A percentile compares a stretch with the other conserved stretches of the same genome.
phyloP scores from a whole-genome alignment of 331 rosid genomes.

The Malus hybrid region DNA sequence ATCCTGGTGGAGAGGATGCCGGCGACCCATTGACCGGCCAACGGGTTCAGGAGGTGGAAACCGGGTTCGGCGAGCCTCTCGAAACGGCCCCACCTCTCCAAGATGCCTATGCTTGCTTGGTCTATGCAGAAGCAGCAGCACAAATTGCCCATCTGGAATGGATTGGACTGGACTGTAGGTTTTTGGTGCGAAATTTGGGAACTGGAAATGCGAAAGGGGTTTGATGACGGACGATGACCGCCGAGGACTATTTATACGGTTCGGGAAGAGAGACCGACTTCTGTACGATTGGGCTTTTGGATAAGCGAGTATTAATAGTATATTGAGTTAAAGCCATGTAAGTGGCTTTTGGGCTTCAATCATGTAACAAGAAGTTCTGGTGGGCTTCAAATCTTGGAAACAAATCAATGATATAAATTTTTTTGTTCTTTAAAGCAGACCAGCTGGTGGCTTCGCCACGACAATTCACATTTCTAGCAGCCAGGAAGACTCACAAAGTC shows the following conservation, averaged over 20 bases:
- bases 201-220: background rate
- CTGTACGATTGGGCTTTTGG: background rate
- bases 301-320: background rate
- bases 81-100: conserved; percentile 95
- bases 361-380: background rate
- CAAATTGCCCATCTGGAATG: conserved; percentile 47
- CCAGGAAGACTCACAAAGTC: rapidly evolving
- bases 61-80: conserved; percentile 68
- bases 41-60: conserved; percentile 67
- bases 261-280: background rate
- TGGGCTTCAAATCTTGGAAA: background rate
- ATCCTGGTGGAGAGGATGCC: conserved; percentile 77
- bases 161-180: background rate
- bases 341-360: background rate
- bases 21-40: conserved; percentile 76
- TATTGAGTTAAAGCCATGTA: too few species aligned
- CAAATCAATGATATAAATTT: too few species aligned
- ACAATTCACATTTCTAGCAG: rapidly evolving
- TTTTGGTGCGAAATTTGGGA: background rate
- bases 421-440: too few species aligned
- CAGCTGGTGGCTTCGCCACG: rapidly evolving
- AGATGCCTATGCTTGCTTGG: conserved; percentile 63
- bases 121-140: conserved; percentile 49
- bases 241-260: background rate
- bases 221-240: background rate